Base-by-base conservation (phyloP, 257 asterid species). In the Solanum chaucha region DNA sequence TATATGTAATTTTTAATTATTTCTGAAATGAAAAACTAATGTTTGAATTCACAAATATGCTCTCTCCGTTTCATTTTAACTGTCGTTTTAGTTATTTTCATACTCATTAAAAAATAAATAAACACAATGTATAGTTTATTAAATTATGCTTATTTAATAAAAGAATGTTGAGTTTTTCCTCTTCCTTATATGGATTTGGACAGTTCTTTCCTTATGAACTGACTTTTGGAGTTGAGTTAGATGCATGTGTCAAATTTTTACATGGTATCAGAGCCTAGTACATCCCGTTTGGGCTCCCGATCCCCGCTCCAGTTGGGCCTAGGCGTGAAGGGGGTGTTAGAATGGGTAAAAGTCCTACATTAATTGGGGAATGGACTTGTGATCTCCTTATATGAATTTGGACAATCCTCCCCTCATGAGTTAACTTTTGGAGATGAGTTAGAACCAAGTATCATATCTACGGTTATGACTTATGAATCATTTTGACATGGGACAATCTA, bases 401-500 rank as follows among this genome's bases (percentile, higher is more conserved):
- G 19, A 4, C 17, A 46, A 0, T 46, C 19, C 0, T 46, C 19
- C 19, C 19, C 55, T 46, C 22, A 55, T 55, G 64, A 17, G 61
- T 0, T 51, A 55, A 55, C 9, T 55, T 55, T 0, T 55, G n/a
- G 4, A 0, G 4, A 15, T 55, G n/a, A 17, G 64, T 17, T 17
- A 55, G 10, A 6, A 0, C 0, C 0, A 17, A 2, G 4, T 55
- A 55, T 55, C 10, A 55, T 55, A 1, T 51, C 22, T 51, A 51
- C 10, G 61, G 22, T 17, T 51, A 51, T 44, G 51, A 44, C 34
- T 32, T 32, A 32, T 55, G n/a, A 55, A 55, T 55, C 10, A 55
- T 55, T 55, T 55, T 55, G n/a, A 17, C 64, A 6, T 6, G 64
- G 64, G 64, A 55, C 64, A 55, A 55, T 55, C 8, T 55, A 55